These are phyloP conservation scores for Knoxia roxburghii DNA, from an alignment of 257 asterid genomes.

Conservation along the genomic window DNA sequence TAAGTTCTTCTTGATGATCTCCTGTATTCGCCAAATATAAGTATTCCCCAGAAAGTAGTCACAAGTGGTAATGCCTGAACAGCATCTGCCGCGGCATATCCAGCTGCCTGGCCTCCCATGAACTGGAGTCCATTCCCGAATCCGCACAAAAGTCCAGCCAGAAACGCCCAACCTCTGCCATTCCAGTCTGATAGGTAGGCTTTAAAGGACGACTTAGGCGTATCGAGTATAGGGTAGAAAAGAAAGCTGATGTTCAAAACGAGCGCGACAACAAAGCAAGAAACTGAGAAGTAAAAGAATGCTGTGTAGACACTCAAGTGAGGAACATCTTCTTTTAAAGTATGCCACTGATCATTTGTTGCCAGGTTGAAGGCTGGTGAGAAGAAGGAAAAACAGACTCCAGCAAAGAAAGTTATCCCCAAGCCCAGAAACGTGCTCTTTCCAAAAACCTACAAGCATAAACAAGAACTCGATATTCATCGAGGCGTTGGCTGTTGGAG, in stretches of 20 bases:
- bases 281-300: slow-evolving; percentile 83
- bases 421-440: slow-evolving; percentile 72
- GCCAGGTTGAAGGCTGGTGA: slow-evolving; percentile 92
- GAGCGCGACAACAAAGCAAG: slow-evolving; percentile 64
- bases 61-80: slow-evolving; percentile 93
- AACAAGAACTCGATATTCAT: not conserved
- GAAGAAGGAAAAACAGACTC: slow-evolving; percentile 80
- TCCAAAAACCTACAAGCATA: slow-evolving; percentile 63
- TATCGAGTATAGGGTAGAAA: slow-evolving; percentile 40
- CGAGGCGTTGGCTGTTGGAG: not conserved
- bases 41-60: slow-evolving; percentile 83
- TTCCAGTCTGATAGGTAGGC: slow-evolving; percentile 71
- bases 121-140: slow-evolving; percentile 94
- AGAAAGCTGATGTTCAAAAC: slow-evolving; percentile 58
- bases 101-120: slow-evolving; percentile 99
- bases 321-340: slow-evolving; percentile 54
- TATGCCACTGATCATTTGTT: slow-evolving; percentile 87
- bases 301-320: slow-evolving; percentile 83
- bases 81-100: slow-evolving; percentile 97
- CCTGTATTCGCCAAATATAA: slow-evolving; percentile 73
- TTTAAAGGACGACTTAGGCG: slow-evolving; percentile 64
- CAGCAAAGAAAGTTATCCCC: slow-evolving; percentile 80
- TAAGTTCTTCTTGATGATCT: slow-evolving; percentile 73
- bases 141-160: slow-evolving; percentile 84
- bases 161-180: slow-evolving; percentile 83